Conservation (phyloP, 106 monocot genomes). For the Ottelia alismoides region DNA sequence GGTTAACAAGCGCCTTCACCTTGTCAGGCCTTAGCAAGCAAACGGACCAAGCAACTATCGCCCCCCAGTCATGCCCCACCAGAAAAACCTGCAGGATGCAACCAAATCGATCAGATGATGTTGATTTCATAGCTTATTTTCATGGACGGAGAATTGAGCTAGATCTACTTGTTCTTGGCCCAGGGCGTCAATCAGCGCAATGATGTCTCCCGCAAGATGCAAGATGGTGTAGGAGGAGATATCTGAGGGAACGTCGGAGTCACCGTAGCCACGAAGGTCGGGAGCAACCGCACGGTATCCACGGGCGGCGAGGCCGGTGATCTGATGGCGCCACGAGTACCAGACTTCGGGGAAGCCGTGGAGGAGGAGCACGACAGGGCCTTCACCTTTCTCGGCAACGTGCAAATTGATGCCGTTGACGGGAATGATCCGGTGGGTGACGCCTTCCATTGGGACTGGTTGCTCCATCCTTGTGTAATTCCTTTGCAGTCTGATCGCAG, state of each 20-base stretch:
- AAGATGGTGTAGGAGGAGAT: slow-evolving; percentile 10
- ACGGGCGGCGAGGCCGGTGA: slow-evolving; percentile 23
- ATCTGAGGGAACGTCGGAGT: slow-evolving; percentile 10
- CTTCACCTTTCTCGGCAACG: slow-evolving; percentile 46
- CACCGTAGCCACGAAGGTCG: slow-evolving; percentile 56
- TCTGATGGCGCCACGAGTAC: slow-evolving; percentile 65
- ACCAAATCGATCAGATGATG: too few species aligned
- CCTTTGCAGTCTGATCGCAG: too few species aligned
- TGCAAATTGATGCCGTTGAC: slow-evolving; percentile 48
- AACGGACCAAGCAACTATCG: slow-evolving; percentile 39
- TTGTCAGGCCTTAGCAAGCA: slow-evolving; percentile 42
- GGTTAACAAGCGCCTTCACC: too few species aligned
- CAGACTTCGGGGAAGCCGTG: slow-evolving; percentile 59
- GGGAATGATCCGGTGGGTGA: slow-evolving; percentile 15
- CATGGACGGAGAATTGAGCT: too few species aligned
- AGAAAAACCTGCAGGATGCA: slow-evolving; percentile 51
- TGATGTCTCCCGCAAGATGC: slow-evolving; percentile 30
- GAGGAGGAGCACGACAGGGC: too few species aligned
- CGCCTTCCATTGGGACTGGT: too few species aligned
- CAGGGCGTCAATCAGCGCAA: slow-evolving; percentile 26
- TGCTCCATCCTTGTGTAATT: too few species aligned
- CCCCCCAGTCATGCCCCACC: slow-evolving; percentile 52
- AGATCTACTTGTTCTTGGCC: slow-evolving; percentile 21
- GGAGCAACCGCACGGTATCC: too few species aligned
- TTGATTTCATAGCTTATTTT: too few species aligned